Evolutionary conservation across 371 early-diverging fungal genomes (phyloP), one percentile per base, ranked within the genome.

Genomic region (Mortierella sp.): DNA sequence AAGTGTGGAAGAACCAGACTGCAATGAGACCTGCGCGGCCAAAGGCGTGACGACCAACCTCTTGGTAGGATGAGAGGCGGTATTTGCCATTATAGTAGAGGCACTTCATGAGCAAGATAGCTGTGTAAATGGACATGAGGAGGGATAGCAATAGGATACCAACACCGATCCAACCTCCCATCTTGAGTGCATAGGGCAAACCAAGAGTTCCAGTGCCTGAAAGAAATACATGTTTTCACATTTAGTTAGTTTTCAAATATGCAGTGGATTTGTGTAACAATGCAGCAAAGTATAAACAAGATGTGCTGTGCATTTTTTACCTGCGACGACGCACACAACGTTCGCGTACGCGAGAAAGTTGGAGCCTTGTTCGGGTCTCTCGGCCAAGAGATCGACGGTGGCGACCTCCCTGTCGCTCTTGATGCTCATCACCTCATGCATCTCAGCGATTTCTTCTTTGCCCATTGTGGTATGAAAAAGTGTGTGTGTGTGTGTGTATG

Each of bases 111-210:
- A 94, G 87, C 5, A 94, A 79, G 54, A 84, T 86, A 40, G 94
- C 93, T 1, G 91, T 88, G 83, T 93, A 94, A 49, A 90, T 84
- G 35, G 95, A 91, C 75, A 95, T 92, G 26, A 88, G 51, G 68
- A 93, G 92, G 5, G 94, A 88, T 40, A 96, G 84, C 37, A 91
- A 70, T 26, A 96, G 86, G 62, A 95, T 86, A 9, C 91, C 68
- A 2, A 94, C 66, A 64, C 93, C 93, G 35, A 93, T 80, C 97
- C 97, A 97, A 16, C 96, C 96, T 64, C 93, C 92, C 73, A 92
- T 87, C 39, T 77, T 87, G n/a, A 97, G 84, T 22, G 95, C 93
- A 70, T 90, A 93, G 22, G 96, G 95, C n/a, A 97, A 87, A 73
- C 95, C 94, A 14, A 96, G 86, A 9, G 94, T 90, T 39, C 97